These are phyloP conservation scores for Coniophora puteana DNA, from an alignment of 1,284 basidiomycete genomes.

Conservation along the genomic window DNA sequence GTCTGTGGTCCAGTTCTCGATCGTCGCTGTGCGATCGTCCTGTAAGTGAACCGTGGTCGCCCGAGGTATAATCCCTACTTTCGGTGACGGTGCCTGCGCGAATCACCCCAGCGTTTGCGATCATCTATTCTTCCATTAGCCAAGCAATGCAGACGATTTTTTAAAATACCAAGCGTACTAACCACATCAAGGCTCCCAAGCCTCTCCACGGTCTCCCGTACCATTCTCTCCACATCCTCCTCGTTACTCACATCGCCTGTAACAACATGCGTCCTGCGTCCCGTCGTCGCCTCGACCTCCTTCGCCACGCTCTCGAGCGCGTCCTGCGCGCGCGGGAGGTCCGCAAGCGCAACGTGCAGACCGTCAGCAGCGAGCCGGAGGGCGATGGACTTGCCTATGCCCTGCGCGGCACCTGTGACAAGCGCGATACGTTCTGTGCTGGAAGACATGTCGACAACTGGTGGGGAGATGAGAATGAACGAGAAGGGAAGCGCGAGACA, in stretches of 20 bases:
- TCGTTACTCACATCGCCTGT: conserved; percentile 34
- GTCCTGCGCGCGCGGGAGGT: conserved; percentile 26
- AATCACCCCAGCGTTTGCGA: conserved; percentile 19
- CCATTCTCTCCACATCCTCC: conserved; percentile 31
- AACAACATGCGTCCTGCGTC: conserved; percentile 25
- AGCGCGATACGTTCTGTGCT: conserved; percentile 21
- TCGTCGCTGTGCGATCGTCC: neutral
- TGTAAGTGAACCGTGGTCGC: neutral
- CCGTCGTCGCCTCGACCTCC: conserved; percentile 25
- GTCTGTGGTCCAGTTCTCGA: conserved; percentile 15
- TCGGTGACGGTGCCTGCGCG: conserved; percentile 4
- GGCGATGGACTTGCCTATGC: conserved; percentile 40
- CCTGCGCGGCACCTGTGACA: conserved; percentile 36
- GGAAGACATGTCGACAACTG: too few relatives aligned
- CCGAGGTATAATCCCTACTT: conserved; percentile 1
- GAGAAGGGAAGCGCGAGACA: too few relatives aligned
- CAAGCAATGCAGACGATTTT: neutral
- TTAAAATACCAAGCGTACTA: too few relatives aligned
- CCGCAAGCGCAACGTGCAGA: conserved; percentile 35
- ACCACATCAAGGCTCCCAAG: neutral
- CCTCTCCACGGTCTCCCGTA: conserved; percentile 14
- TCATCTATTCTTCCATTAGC: conserved; percentile 13
- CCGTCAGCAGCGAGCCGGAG: conserved; percentile 40
- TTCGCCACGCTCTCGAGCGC: conserved; percentile 26
- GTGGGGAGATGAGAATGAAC: too few relatives aligned